These are phyloP conservation scores for Phytopythium ostracodes DNA, from an alignment of 352 stramenopile species.

Conservation along the genomic window DNA sequence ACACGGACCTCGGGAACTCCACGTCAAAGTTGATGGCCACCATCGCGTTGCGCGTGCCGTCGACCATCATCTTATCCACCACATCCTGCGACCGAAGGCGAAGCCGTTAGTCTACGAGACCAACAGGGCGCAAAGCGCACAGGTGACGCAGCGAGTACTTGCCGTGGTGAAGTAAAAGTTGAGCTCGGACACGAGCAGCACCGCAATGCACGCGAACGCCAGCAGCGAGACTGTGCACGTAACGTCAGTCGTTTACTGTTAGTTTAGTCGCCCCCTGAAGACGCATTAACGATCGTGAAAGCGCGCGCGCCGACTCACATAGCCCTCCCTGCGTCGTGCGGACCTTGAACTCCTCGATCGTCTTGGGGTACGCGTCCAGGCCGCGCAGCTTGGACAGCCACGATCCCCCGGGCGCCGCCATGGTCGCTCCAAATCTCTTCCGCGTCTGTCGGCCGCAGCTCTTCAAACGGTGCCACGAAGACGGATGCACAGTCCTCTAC, in stretches of 20 bases:
- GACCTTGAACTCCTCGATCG: conserved; percentile 88
- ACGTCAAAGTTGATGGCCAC: conserved; percentile 81
- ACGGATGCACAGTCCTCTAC: not conserved
- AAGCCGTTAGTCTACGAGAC: not conserved
- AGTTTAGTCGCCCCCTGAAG: not conserved
- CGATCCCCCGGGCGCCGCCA: conserved; percentile 11
- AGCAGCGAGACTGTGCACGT: conserved; percentile 57
- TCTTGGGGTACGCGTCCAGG: conserved; percentile 84
- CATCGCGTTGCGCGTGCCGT: conserved; percentile 61
- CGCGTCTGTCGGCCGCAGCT: not conserved
- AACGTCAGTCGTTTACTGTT: not conserved
- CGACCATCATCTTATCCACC: conserved; percentile 83
- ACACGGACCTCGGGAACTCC: conserved; percentile 62
- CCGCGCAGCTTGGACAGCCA: conserved; percentile 37
- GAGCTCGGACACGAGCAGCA: conserved; percentile 72
- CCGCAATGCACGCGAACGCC: conserved; percentile 57
- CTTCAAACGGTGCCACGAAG: conserved; percentile 7
- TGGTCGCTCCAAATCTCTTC: not conserved
- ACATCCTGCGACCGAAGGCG: conserved; percentile 38
- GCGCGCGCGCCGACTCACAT: conserved; percentile 32
- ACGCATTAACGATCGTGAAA: not conserved
- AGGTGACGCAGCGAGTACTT: not conserved
- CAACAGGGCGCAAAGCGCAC: not conserved
- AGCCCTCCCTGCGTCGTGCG: conserved; percentile 75
- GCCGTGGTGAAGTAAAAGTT: conserved; percentile 71